Percentiles rank a stretch among this genome's conserved stretches.
Conservation (phyloP, 768 basidiomycete species). For the Pleurotus citrinopileatus region DNA sequence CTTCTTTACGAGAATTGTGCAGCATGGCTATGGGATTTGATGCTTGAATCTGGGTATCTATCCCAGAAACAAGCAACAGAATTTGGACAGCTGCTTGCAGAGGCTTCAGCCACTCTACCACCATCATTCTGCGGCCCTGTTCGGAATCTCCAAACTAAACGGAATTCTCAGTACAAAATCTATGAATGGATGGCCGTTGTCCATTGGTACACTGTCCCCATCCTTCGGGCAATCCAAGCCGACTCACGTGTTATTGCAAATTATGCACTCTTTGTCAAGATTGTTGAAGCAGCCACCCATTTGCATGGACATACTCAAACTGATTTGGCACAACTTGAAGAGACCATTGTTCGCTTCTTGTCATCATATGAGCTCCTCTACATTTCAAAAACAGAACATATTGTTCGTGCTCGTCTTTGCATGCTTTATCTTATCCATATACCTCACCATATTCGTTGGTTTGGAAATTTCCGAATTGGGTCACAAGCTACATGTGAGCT, state of each 20-base stretch:
- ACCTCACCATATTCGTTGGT: constrained; percentile 31
- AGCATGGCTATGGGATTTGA: constrained; percentile 26
- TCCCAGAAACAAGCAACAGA: constrained; percentile 11
- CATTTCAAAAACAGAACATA: constrained; percentile 21
- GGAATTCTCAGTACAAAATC: constrained; percentile 33
- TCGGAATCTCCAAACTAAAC: constrained; percentile 25
- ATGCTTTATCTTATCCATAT: constrained; percentile 32
- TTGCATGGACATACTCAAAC: constrained; percentile 12
- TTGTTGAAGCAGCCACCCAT: constrained; percentile 29
- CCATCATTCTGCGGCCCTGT: constrained; percentile 29
- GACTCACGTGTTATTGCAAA: constrained; percentile 21
- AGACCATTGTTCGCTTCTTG: constrained; percentile 22
- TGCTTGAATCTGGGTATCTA: not conserved
- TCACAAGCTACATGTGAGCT: constrained; percentile 29
- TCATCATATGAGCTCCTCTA: constrained; percentile 23
- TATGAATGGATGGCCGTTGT: constrained; percentile 34
- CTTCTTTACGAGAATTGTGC: constrained; percentile 30
- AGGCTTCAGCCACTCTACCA: constrained; percentile 26
- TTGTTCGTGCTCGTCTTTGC: constrained; percentile 23
- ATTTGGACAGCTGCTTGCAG: constrained; percentile 20
- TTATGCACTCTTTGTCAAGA: constrained; percentile 22
- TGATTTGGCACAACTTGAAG: constrained; percentile 20
- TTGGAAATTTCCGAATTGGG: constrained; percentile 31
- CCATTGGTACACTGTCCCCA: constrained; percentile 33
- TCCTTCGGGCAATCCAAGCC: constrained; percentile 26